A percentile compares a stretch with the other conserved stretches of the same genome.
Conservation (phyloP, 1,139 yeast genomes). For the Taphrina pruni region DNA sequence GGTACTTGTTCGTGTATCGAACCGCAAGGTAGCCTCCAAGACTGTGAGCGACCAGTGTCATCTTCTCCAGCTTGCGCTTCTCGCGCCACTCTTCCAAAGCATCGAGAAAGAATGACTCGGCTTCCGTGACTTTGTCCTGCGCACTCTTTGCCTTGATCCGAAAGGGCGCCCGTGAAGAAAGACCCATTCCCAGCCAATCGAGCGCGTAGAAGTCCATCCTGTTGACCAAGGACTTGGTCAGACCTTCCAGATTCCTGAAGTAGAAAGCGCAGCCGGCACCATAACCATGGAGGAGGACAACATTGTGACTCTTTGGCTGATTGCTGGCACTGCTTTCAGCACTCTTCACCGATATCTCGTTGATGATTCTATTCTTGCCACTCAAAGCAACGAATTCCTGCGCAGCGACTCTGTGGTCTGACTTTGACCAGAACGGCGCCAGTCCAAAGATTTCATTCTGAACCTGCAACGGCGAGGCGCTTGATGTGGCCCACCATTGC, state of each 20-base stretch:
- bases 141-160: constrained; percentile 50
- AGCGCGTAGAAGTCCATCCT: constrained; percentile 65
- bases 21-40: constrained; percentile 88
- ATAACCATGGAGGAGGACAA: constrained; percentile 86
- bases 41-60: constrained; percentile 86
- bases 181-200: constrained; percentile 85
- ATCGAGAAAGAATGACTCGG: constrained; percentile 79
- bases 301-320: constrained; percentile 45
- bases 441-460: constrained; percentile 58
- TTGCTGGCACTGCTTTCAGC: constrained; percentile 41
- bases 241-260: constrained; percentile 71
- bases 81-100: constrained; percentile 84
- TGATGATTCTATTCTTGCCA: constrained; percentile 59
- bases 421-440: constrained; percentile 65
- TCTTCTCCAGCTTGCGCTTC: constrained; percentile 58
- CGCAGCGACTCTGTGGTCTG: constrained; percentile 56
- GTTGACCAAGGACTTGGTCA: constrained; percentile 54
- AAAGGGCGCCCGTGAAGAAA: constrained; percentile 69
- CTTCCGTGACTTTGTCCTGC: constrained; percentile 53
- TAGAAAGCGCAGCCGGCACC: constrained; percentile 89
- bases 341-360: constrained; percentile 60
- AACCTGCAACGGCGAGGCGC: constrained; percentile 52
- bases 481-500: constrained; percentile 41
- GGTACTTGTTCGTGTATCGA: constrained; percentile 77
- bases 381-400: constrained; percentile 59